These are phyloP conservation scores for Corchorus olitorius DNA, from an alignment of 345 rosid genomes.

Conservation along the genomic window DNA sequence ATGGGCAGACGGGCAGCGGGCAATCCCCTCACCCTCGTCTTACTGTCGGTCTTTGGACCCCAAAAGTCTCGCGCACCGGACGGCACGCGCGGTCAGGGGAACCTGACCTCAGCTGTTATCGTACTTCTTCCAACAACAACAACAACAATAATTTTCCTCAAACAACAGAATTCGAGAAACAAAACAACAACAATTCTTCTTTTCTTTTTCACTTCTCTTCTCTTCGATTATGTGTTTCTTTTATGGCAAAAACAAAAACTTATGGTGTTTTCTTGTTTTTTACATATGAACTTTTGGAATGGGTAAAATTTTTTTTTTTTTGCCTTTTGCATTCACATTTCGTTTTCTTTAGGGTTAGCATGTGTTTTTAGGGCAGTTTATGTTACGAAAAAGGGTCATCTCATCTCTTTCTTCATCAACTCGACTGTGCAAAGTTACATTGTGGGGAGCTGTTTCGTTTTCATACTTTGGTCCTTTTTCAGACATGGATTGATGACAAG, in stretches of 20 bases:
- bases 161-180: slow-evolving; percentile 15
- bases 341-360: slow-evolving; percentile 28
- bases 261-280: slow-evolving; percentile 12
- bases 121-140: slow-evolving; percentile 10
- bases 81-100: slow-evolving; percentile 75
- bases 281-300: slow-evolving; percentile 16
- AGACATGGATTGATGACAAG: slow-evolving; percentile 16
- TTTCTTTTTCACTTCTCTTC: background rate
- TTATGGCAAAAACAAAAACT: slow-evolving; percentile 19
- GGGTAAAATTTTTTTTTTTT: background rate
- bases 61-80: slow-evolving; percentile 54
- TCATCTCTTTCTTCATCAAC: background rate
- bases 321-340: slow-evolving; percentile 33
- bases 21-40: background rate
- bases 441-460: background rate
- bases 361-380: background rate
- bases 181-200: background rate
- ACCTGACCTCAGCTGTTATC: slow-evolving; percentile 11
- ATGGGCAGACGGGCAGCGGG: background rate
- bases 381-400: background rate
- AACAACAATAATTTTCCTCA: slow-evolving; percentile 6
- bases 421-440: background rate
- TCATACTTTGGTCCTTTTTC: slow-evolving; percentile 19
- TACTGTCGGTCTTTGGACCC: slow-evolving; percentile 28
- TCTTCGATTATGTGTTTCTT: background rate